A percentile compares a stretch with the other conserved stretches of the same genome.
Evolutionary conservation across 2,329 filamentous ascomycete genomes (phyloP).

Genomic region (Penicillium sp.): DNA sequence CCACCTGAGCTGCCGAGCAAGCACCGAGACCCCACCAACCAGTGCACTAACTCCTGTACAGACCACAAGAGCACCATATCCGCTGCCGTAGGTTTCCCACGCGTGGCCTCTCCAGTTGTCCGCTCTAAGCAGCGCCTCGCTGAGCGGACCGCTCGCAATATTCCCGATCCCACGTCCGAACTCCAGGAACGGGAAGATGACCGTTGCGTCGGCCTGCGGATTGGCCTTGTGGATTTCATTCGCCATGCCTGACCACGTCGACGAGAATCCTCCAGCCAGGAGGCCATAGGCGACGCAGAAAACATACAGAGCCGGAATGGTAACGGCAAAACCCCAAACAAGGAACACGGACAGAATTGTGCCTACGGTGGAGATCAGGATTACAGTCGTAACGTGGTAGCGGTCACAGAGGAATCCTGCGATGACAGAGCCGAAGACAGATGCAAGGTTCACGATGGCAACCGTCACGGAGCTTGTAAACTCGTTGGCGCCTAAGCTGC

Average conservation of each 20-base stretch:
- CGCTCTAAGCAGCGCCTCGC: conserved; percentile 22
- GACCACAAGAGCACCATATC: conserved; percentile 22
- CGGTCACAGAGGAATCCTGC: conserved; percentile 26
- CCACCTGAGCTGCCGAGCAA: conserved; percentile 19
- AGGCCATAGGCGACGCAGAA: conserved; percentile 25
- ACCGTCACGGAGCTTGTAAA: conserved; percentile 28
- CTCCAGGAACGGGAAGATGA: conserved; percentile 29
- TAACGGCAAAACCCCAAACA: conserved; percentile 22
- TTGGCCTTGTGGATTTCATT: conserved; percentile 21
- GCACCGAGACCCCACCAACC: conserved; percentile 20
- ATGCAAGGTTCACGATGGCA: conserved; percentile 33
- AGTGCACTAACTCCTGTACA: conserved; percentile 25
- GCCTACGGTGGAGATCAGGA: conserved; percentile 25
- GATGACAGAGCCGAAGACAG: conserved; percentile 43
- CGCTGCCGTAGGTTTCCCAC: conserved; percentile 22
- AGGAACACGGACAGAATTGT: conserved; percentile 24
- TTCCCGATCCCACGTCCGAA: conserved; percentile 25
- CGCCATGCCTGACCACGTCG: conserved; percentile 26
- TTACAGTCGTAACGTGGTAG: conserved; percentile 24
- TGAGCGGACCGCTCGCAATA: conserved; percentile 23
- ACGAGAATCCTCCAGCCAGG: conserved; percentile 23
- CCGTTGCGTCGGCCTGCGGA: conserved; percentile 18
- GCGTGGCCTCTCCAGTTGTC: conserved; percentile 16
- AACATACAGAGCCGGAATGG: conserved; percentile 18
- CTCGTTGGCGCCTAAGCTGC: conserved; percentile 24